Base-by-base conservation (phyloP, 768 basidiomycete genomes). In the Phaeotremella skinneri region DNA sequence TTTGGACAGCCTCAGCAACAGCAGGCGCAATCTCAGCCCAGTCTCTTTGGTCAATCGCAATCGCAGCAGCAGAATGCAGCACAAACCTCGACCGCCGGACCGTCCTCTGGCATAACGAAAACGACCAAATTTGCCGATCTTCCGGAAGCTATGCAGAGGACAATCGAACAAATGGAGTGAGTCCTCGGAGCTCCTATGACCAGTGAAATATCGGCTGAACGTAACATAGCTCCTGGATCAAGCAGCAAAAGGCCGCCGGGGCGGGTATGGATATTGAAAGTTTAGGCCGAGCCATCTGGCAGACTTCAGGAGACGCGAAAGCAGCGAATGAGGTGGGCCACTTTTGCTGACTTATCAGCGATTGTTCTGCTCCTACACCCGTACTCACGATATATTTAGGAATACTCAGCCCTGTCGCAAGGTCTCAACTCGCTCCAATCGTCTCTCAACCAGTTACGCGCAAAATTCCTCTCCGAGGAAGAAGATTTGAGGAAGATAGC, bases 151-250 rank as follows among this genome's bases (percentile, higher is more conserved):
- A 37, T 37, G 11, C 72, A 74, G 56, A 67, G 66, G 56, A 52
- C 52, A 21, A 64, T 74, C 17, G 69, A 74, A 39, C 55, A 66
- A 48, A 53, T 74, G 39, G 72, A 74, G 72, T 74, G 49, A 61
- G 72, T 63, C 6, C 26, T 27, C 42, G 47, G 16, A 30, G 56
- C 3, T 50, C 31, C 4, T 37, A 26, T n/a, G n/a, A n/a, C n/a
- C n/a, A n/a, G 14, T 16, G 42, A 30, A 7, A 20, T 5, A 16
- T 21, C 21, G 13, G 45, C 47, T 3, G 21, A 42, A 37, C 5
- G 7, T 39, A 4, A 58, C 55, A 29, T 48, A 71, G 69, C 34
- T 39, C 49, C 0, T 59, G 43, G 54, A 67, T 73, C 58, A 73
- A 70, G 32, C 56, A 62, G 47, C 64, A 71, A 49, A 74, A 74